A percentile compares a stretch with the other conserved stretches of the same genome.
Conservation (phyloP, 2,329 filamentous ascomycete species). For the Diaporthe capsici region DNA sequence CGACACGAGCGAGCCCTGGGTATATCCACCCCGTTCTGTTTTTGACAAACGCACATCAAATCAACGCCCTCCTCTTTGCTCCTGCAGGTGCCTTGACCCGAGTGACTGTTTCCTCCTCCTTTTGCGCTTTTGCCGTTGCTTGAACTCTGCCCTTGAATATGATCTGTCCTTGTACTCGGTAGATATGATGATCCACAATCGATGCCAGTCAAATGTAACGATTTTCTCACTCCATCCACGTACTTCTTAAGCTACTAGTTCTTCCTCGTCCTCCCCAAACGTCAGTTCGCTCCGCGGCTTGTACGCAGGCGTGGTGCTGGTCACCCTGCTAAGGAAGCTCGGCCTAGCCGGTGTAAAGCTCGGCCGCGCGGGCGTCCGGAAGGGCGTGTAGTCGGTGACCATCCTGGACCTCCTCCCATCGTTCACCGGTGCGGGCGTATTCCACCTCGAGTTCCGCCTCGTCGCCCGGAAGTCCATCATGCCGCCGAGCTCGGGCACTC, state of each 20-base stretch:
- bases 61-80: slow-evolving; percentile 4
- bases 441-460: slow-evolving; percentile 40
- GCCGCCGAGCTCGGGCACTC: slow-evolving; percentile 37
- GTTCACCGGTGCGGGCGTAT: slow-evolving; percentile 37
- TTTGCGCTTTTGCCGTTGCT: background rate
- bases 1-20: slow-evolving; percentile 24
- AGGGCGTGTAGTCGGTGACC: slow-evolving; percentile 39
- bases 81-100: background rate
- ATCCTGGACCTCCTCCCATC: slow-evolving; percentile 33
- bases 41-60: slow-evolving; percentile 13
- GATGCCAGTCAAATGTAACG: slow-evolving; percentile 35
- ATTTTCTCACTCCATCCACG: background rate
- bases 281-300: slow-evolving; percentile 39
- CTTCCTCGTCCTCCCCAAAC: slow-evolving; percentile 39
- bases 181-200: slow-evolving; percentile 30
- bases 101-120: background rate
- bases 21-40: slow-evolving; percentile 8
- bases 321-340: slow-evolving; percentile 34
- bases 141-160: slow-evolving; percentile 12
- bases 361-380: slow-evolving; percentile 36
- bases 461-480: slow-evolving; percentile 41
- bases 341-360: slow-evolving; percentile 34
- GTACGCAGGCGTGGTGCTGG: slow-evolving; percentile 40
- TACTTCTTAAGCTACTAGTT: slow-evolving; percentile 7
- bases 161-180: slow-evolving; percentile 30